Base-by-base conservation (phyloP, 306 rosid genomes). In the Carpinus viminea region DNA sequence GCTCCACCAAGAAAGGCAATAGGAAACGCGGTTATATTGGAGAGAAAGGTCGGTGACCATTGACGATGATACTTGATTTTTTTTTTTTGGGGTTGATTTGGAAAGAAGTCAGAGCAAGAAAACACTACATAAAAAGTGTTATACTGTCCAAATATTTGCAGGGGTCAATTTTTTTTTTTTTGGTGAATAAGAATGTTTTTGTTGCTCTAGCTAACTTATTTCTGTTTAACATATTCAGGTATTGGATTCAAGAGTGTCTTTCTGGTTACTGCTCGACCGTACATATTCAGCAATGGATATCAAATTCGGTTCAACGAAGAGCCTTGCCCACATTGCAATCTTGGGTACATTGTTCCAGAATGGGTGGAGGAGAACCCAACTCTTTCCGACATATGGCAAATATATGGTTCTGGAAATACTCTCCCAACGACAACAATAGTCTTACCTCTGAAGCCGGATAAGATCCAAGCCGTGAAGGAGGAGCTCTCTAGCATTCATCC, bases 221-320 rank as follows among this genome's bases (percentile, higher is more conserved):
- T 82, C 13, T 78, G 73, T 2, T 75, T 13, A 21, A 48, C 52
- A 78, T 79, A 56, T 76, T 76, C 90, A 93, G 98, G 98, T 13
- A 93, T 93, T 62, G 97, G 97, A n/a, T 91, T 91, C 90, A 91
- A 93, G 85, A 91, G 97, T 83, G 98, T 93, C 5, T 93, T 93
- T 80, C 82, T 93, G 70, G 84, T 93, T 54, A 85, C 96, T 62
- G 70, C 90, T 36, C 75, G 56, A 46, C 97, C 98, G 2, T 89
- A 89, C 61, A 90, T 93, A 36, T 91, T 89, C 64, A 91, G 96
- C 77, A 91, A 91, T 4, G 98, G 96, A 48, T 93, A 93, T 82
- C 96, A 90, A 60, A 93, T 91, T 4, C 82, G 89, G 17, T 89
- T 93, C 80, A 83, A 77, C 41, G 97, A 93, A 83, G 79, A 65